Percentiles rank a stretch among this genome's conserved stretches.
Evolutionary conservation across 306 rosid genomes (phyloP).

Genomic region (Pueraria montana): DNA sequence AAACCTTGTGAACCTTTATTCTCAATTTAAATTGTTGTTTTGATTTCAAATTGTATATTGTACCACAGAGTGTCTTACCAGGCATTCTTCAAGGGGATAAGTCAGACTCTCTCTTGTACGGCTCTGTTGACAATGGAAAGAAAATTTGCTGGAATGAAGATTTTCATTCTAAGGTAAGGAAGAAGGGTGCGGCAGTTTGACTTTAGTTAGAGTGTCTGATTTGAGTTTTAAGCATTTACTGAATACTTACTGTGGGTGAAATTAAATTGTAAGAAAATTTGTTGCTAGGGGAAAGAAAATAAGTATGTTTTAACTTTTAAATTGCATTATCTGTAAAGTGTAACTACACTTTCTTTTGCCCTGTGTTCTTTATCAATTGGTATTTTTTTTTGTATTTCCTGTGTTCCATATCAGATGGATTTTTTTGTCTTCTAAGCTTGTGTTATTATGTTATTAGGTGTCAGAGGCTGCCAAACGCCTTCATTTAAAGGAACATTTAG

Average conservation of each 20-base stretch:
- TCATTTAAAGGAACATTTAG: conserved; percentile 92
- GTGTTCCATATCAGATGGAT: conserved; percentile 20
- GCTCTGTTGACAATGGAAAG: conserved; percentile 99
- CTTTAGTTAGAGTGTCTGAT: conserved; percentile 30
- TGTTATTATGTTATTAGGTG: conserved; percentile 59
- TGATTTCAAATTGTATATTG: conserved; percentile 37
- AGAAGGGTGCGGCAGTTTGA: conserved; percentile 36
- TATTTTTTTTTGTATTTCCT: background rate
- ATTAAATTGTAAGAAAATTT: conserved; percentile 2
- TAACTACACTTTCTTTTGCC: conserved; percentile 4
- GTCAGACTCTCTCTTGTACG: conserved; percentile 94
- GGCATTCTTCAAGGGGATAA: conserved; percentile 99
- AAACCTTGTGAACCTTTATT: conserved; percentile 10
- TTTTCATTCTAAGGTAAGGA: conserved; percentile 93
- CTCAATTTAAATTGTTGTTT: conserved; percentile 29
- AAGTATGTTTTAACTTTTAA: conserved; percentile 32
- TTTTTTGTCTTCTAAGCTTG: conserved; percentile 45
- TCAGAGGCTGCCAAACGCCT: conserved; percentile 93
- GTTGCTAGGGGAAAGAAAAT: conserved; percentile 9
- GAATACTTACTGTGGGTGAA: conserved; percentile 4
- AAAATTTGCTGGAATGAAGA: conserved; percentile 98
- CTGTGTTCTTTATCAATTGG: background rate
- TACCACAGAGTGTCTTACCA: conserved; percentile 92
- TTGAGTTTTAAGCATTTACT: conserved; percentile 36
- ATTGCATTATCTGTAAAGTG: conserved; percentile 25